Conservation (phyloP, 257 asterid genomes). For the Phtheirospermum japonicum region DNA sequence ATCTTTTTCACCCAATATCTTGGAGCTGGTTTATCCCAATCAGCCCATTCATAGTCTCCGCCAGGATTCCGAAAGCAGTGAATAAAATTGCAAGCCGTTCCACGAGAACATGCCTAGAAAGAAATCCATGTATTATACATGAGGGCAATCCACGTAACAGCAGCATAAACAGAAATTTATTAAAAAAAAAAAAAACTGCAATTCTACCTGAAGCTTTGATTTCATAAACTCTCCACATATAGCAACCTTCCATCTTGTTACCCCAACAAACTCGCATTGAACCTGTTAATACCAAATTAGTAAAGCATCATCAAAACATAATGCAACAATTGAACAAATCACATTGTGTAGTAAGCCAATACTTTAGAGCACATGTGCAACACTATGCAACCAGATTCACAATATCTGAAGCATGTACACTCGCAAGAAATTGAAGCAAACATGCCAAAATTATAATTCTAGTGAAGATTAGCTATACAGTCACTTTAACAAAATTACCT, state of each 20-base stretch:
- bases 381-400: constrained; percentile 10
- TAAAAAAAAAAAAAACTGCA: not conserved
- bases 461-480: not conserved
- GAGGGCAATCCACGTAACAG: constrained; percentile 20
- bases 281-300: constrained; percentile 43
- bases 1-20: constrained; percentile 73
- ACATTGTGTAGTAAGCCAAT: constrained; percentile 3
- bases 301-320: constrained; percentile 14
- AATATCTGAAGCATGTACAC: not conserved
- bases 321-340: constrained; percentile 23
- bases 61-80: constrained; percentile 94
- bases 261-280: constrained; percentile 76
- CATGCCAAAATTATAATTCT: not conserved
- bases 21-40: constrained; percentile 96
- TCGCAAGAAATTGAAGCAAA: constrained; percentile 8
- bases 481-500: constrained; percentile 10
- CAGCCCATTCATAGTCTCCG: constrained; percentile 99
- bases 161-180: constrained; percentile 24
- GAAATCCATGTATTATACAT: constrained; percentile 26
- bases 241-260: constrained; percentile 92
- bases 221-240: constrained; percentile 96
- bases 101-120: constrained; percentile 82
- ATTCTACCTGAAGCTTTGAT: constrained; percentile 66
- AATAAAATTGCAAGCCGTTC: constrained; percentile 89
- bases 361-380: constrained; percentile 10